Conservation (phyloP, 78 protist species). For the Dictyostelium purpureum region DNA sequence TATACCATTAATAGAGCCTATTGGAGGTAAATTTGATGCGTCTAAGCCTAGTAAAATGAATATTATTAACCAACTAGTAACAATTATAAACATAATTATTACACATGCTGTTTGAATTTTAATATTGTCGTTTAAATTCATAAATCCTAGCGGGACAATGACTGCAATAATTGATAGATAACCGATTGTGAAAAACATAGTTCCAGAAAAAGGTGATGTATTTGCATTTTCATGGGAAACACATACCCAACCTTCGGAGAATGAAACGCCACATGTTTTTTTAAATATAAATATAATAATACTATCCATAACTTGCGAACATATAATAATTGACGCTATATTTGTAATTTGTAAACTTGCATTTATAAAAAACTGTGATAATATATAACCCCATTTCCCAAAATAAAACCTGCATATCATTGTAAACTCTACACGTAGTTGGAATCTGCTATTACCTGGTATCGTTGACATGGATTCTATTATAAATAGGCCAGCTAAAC, state of each 20-base stretch:
- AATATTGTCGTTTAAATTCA: constrained; percentile 74
- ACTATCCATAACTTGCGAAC: constrained; percentile 73
- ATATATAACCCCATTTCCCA: constrained; percentile 44
- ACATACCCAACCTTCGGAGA: constrained; percentile 29
- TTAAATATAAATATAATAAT: constrained; percentile 44
- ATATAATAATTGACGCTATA: constrained; percentile 49
- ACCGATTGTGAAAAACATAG: constrained; percentile 66
- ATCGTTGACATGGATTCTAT: constrained; percentile 58
- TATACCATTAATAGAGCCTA: constrained; percentile 14
- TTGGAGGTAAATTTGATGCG: constrained; percentile 17
- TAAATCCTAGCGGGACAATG: constrained; percentile 67
- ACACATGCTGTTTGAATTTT: constrained; percentile 65
- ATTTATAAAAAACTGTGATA: constrained; percentile 60
- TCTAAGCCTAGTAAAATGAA: constrained; percentile 28
- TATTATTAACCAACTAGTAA: constrained; percentile 46
- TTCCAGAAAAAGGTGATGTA: constrained; percentile 47
- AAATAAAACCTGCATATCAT: constrained; percentile 39
- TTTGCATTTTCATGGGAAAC: not conserved
- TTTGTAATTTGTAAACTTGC: constrained; percentile 34
- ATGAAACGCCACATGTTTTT: constrained; percentile 54
- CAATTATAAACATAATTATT: constrained; percentile 11
- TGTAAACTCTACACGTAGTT: constrained; percentile 36
- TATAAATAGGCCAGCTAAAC: constrained; percentile 29
- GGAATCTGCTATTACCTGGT: constrained; percentile 39
- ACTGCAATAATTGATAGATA: constrained; percentile 20